Evolutionary conservation across 176 grass and related monocot genomes (phyloP).

Genomic region (Lolium perenne): DNA sequence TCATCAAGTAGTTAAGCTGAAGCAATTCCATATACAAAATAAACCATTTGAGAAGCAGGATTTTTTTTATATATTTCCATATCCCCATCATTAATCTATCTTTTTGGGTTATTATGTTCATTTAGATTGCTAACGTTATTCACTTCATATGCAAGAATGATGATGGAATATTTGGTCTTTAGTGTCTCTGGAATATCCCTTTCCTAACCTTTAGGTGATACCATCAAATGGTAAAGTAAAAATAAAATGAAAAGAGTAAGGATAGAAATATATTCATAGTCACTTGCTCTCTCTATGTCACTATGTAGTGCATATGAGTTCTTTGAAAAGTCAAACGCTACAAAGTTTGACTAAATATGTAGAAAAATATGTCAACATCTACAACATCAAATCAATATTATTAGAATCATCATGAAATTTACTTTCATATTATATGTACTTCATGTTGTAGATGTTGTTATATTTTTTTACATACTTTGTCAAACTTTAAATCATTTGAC

Average conservation of each 20-base stretch:
- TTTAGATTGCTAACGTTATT: not conserved
- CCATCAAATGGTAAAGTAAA: not conserved
- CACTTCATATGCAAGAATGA: not conserved
- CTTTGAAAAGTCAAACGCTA: too few species aligned
- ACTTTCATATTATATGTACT: too few species aligned
- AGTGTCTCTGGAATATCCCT: not conserved
- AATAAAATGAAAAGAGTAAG: not conserved
- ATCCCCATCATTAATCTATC: not conserved
- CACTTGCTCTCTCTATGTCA: too few species aligned
- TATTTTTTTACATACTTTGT: too few species aligned
- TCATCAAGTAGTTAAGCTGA: conserved; percentile 2
- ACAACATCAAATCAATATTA: too few species aligned
- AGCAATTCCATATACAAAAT: not conserved
- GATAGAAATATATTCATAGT: not conserved
- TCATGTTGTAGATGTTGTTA: too few species aligned
- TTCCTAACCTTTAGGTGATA: not conserved
- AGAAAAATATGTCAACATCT: too few species aligned
- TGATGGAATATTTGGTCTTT: not conserved
- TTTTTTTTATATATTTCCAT: conserved; percentile 1
- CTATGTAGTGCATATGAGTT: too few species aligned
- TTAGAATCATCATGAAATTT: too few species aligned
- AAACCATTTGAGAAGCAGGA: not conserved
- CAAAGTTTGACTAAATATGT: too few species aligned
- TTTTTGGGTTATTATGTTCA: not conserved
- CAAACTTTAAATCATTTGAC: too few species aligned